Evolutionary conservation across 2,329 filamentous ascomycete genomes (phyloP), one percentile per base, ranked within the genome.

Genomic region (Trichothecium roseum): DNA sequence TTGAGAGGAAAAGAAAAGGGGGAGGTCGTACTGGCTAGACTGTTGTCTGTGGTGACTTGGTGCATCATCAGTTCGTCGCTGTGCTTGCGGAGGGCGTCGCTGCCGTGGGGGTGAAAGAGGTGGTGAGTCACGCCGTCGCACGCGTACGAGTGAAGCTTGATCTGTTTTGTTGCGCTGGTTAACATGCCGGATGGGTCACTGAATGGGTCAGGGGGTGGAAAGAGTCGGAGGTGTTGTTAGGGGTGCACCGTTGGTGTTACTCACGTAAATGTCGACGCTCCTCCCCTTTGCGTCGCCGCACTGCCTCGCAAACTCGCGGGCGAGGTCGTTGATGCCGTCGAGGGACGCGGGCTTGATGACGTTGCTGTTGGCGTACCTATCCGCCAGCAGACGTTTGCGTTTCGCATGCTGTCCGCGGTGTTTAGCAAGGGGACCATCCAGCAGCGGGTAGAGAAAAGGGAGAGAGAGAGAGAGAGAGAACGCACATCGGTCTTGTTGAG

Each of bases 91-190:
- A 83, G 61, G 8, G 77, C 79, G 40, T 77, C 63, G 2, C 74
- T 72, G 2, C 78, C 78, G 38, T 74, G 65, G 0, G 78, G 77
- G 37, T 79, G 74, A 48, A 84, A 81, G n/a, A 84, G 63, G 43
- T 81, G 77, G 45, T 81, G 74, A 1, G 77, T 79, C 18, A 76
- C 69, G 45, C 78, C 81, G 48, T 84, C 79, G 36, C 81, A 74
- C 1, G 79, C 78, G 49, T 79, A 84, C 18, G 78, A 69, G 42
- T 84, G 79, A 24, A 24, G 20, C 20, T 24, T 24, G 20, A 24
- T 24, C 20, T 24, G 20, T 24, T 24, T 24, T n/a, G n/a, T n/a
- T n/a, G n/a, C n/a, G n/a, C n/a, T n/a, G n/a, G n/a, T n/a, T n/a
- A n/a, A n/a, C n/a, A n/a, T n/a, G n/a, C n/a, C n/a, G 10, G 10